Percentiles rank a stretch among this genome's conserved stretches.
phyloP scores from a whole-genome alignment of 805 yeast species.

The Candida nitratophila region DNA sequence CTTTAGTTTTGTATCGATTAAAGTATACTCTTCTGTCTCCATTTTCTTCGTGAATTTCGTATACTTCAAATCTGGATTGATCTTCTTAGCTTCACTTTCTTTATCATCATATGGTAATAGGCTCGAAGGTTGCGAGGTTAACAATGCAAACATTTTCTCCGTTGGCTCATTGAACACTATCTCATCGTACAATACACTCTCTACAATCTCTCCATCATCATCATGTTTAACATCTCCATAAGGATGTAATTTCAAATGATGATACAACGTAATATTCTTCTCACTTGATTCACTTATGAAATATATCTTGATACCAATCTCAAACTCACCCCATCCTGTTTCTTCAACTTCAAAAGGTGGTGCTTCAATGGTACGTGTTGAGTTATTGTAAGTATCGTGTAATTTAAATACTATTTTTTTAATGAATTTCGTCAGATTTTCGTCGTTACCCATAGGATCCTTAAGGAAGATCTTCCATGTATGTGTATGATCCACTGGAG shows the following conservation, averaged over 20 bases:
- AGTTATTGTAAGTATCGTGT: constrained; percentile 87
- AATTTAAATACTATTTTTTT: constrained; percentile 90
- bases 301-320: constrained; percentile 78
- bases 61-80: constrained; percentile 13
- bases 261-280: constrained; percentile 78
- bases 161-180: constrained; percentile 94
- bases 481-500: constrained; percentile 90
- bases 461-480: constrained; percentile 89
- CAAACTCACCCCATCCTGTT: constrained; percentile 99
- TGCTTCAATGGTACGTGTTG: constrained; percentile 76
- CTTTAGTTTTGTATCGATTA: constrained; percentile 34
- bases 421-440: constrained; percentile 56
- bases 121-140: constrained; percentile 63
- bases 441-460: constrained; percentile 54
- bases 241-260: constrained; percentile 88
- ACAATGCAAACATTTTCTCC: constrained; percentile 71
- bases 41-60: constrained; percentile 33
- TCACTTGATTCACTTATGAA: constrained; percentile 85
- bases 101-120: constrained; percentile 31
- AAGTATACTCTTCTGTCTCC: constrained; percentile 59
- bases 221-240: constrained; percentile 29
- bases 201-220: constrained; percentile 36
- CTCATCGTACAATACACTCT: constrained; percentile 74
- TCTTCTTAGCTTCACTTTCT: background rate
- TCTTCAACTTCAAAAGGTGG: constrained; percentile 96